Evolutionary conservation across 2,329 filamentous ascomycete genomes (phyloP), one percentile per base, ranked within the genome.

Genomic region (Fusarium liriodendri): DNA sequence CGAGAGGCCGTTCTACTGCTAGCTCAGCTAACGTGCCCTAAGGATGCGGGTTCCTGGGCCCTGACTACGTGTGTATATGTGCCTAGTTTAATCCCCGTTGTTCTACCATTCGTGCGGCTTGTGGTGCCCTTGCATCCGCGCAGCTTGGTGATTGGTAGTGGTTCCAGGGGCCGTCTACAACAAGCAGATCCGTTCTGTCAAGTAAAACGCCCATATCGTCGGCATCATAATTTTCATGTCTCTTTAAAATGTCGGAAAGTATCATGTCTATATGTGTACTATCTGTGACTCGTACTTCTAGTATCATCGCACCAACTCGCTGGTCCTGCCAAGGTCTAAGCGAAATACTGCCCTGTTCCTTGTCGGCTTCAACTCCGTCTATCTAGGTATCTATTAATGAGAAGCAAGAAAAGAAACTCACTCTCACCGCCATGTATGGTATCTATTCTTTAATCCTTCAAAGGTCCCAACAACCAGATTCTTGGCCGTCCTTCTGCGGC

Each of bases 391-490:
- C 47, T 52, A 52, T 52, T 29, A 35, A 55, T 70, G 27, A 32
- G 18, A 54, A 59, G 33, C 62, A 62, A 37, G 64, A 66, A 60
- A 64, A 64, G 33, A 37, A 64, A 64, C 59, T 29, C 14, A 42
- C 40, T 38, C 62, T 59, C 67, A 67, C 61, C 65, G 50, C 67
- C 25, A 32, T 70, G 40, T 32, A 66, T 76, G 70, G 72, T 73
- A 75, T 77, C 66, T 70, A 70, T n/a, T 72, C 59, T 58, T 54
- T 57, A 38, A 22, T 60, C 33, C 20, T 68, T 29, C 47, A 62
- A 52, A 16, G 40, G 58, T 22, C 16, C 35, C 18, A 10, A 22
- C 20, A 29, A 35, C 22, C n/a, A 47, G 32, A 25, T 29, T 20
- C 29, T 38, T 14, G 62, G 20, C 52, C 20, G 37, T 57, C 37